A percentile compares a stretch with the other conserved stretches of the same genome.
Evolutionary conservation across 805 yeast genomes (phyloP).

Genomic region (Yarrowia sp.): DNA sequence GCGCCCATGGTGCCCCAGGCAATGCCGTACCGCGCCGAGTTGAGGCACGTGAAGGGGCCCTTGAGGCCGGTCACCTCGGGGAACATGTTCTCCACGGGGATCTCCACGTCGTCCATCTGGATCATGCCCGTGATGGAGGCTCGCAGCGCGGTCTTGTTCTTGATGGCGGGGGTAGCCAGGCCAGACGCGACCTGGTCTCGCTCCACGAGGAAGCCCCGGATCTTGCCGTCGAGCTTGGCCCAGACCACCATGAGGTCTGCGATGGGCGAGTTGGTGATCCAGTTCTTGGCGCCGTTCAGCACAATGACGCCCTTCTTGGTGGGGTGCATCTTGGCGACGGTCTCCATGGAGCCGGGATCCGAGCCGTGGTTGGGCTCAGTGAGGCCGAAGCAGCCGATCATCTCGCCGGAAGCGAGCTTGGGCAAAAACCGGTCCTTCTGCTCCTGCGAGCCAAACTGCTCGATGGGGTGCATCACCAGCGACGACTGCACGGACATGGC

Average conservation of each 20-base stretch:
- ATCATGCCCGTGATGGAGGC: slow-evolving; percentile 48
- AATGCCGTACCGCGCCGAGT: slow-evolving; percentile 46
- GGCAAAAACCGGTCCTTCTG: slow-evolving; percentile 45
- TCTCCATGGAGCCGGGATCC: slow-evolving; percentile 58
- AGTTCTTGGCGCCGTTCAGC: slow-evolving; percentile 44
- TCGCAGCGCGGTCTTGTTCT: slow-evolving; percentile 42
- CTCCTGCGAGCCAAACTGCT: slow-evolving; percentile 43
- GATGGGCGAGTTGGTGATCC: slow-evolving; percentile 50
- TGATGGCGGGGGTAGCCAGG: slow-evolving; percentile 44
- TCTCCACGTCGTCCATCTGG: slow-evolving; percentile 46
- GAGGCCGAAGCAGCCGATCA: slow-evolving; percentile 61
- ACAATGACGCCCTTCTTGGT: slow-evolving; percentile 44
- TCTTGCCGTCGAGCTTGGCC: slow-evolving; percentile 46
- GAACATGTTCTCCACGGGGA: slow-evolving; percentile 45
- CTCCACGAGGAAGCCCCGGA: slow-evolving; percentile 46
- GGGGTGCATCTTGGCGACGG: slow-evolving; percentile 48
- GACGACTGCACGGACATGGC: slow-evolving; percentile 49
- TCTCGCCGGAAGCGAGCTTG: slow-evolving; percentile 43
- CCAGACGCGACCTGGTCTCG: slow-evolving; percentile 38
- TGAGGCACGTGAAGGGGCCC: slow-evolving; percentile 48
- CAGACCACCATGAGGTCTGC: slow-evolving; percentile 46
- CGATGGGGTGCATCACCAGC: slow-evolving; percentile 46
- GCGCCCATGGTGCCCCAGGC: slow-evolving; percentile 49
- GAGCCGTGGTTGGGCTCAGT: slow-evolving; percentile 67
- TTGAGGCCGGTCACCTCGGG: slow-evolving; percentile 43